Conservation (phyloP, 2,329 filamentous ascomycete species). For the Penicillium sp. region DNA sequence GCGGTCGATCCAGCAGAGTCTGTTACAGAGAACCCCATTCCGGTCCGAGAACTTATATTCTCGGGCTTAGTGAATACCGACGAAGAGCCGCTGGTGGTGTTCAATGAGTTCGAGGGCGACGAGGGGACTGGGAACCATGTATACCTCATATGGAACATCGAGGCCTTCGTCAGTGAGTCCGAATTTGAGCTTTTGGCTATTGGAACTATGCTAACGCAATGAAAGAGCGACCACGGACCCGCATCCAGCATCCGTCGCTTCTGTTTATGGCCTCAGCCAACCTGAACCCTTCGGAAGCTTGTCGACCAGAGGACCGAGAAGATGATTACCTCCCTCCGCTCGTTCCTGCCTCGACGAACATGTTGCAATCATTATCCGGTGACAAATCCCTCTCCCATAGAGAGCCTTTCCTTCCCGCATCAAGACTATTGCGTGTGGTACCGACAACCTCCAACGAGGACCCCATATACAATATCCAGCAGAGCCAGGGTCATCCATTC, state of each 20-base stretch:
- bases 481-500: conserved; percentile 50
- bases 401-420: conserved; percentile 54
- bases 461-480: conserved; percentile 51
- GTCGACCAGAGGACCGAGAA: conserved; percentile 36
- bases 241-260: conserved; percentile 54
- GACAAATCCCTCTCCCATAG: conserved; percentile 47
- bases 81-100: conserved; percentile 44
- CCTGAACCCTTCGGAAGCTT: conserved; percentile 42
- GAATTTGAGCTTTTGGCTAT: background rate
- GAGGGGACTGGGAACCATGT: conserved; percentile 38
- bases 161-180: conserved; percentile 40
- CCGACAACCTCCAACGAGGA: conserved; percentile 49
- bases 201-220: conserved; percentile 10
- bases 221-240: conserved; percentile 45
- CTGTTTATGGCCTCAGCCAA: conserved; percentile 51
- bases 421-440: conserved; percentile 53
- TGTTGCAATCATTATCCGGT: conserved; percentile 53
- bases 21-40: conserved; percentile 38
- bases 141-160: conserved; percentile 45
- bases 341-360: conserved; percentile 54
- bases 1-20: conserved; percentile 40
- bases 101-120: conserved; percentile 41
- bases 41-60: conserved; percentile 42
- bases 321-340: conserved; percentile 53
- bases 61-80: conserved; percentile 37